Percentiles rank a stretch among this genome's conserved stretches.
These are phyloP conservation scores for Eleusine indica DNA, from an alignment of 176 grass and related monocot genomes.

Conservation along the genomic window DNA sequence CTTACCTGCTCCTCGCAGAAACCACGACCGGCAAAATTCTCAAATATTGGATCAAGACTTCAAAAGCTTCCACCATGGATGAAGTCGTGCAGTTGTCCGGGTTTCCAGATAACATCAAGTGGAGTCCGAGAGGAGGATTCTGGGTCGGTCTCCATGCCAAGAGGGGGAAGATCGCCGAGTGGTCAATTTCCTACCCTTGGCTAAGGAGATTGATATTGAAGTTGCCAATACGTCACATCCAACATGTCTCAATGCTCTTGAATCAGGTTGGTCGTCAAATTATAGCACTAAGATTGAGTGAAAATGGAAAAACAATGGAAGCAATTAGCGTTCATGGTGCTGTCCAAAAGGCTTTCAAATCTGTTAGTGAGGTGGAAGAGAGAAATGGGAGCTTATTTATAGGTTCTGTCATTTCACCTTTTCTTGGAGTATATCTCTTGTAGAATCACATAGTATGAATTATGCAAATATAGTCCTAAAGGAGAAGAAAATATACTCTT, in stretches of 20 bases:
- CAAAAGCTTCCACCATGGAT: conserved; percentile 27
- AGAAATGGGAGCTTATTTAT: conserved; percentile 47
- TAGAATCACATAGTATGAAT: background rate
- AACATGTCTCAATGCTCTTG: background rate
- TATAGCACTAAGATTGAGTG: background rate
- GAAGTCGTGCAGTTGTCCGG: conserved; percentile 36
- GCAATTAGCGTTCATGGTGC: conserved; percentile 17
- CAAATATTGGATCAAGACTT: conserved; percentile 48
- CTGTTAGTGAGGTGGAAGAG: conserved; percentile 54
- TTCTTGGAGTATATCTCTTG: conserved; percentile 30
- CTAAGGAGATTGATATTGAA: conserved; percentile 28
- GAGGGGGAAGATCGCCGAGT: conserved; percentile 50
- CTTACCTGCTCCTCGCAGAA: conserved; percentile 60
- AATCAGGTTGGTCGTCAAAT: background rate
- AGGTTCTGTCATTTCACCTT: conserved; percentile 57
- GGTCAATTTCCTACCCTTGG: conserved; percentile 42
- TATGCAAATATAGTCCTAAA: background rate
- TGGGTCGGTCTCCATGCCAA: conserved; percentile 59
- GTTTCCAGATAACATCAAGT: conserved; percentile 77
- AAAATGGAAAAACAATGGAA: conserved; percentile 31
- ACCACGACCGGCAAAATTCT: conserved; percentile 57
- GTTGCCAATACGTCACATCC: background rate
- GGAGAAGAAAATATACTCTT: background rate
- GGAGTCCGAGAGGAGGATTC: conserved; percentile 64
- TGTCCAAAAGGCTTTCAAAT: conserved; percentile 15